Base-by-base conservation (phyloP, 768 basidiomycete genomes). In the Termitomyces sp. region DNA sequence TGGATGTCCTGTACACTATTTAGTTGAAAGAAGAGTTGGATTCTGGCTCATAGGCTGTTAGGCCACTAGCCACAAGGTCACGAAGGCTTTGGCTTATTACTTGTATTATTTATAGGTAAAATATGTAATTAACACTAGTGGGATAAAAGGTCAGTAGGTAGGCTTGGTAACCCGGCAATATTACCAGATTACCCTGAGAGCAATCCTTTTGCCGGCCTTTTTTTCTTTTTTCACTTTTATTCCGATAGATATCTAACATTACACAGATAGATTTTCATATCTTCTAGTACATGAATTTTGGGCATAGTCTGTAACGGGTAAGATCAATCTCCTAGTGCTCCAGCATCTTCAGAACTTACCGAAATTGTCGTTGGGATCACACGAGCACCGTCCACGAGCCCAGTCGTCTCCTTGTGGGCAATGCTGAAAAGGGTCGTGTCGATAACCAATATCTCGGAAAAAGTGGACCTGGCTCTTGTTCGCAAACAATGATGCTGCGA, bases 361-460 rank as follows among this genome's bases (percentile, higher is more conserved):
- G 64, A 93, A 90, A 61, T 78, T 85, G 55, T 87, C 80, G 34
- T 66, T 69, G n/a, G 78, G 78, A 66, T 90, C 82, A 66, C 90
- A 93, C 60, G 85, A 79, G 65, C 90, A 91, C 45, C 79, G 81
- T 4, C 85, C 83, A 54, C 74, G 69, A 1, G 65, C 62, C 77
- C 88, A 88, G 4, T 70, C 62, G 9, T 77, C 71, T 15, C 82
- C 84, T 56, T 73, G 66, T 0, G 84, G 83, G 70, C 91, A 90
- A 59, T 88, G 88, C 64, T 88, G 84, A 74, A 90, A 92, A 5
- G 81, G 83, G 53, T 87, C 80, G 58, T 95, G 91, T 58, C 79
- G 73, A 68, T 93, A 95, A 0, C 92, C 93, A 38, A 95, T 90
- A 62, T 94, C 90, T 45, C 70, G 62, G 71, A 93, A 93, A 66